Base-by-base conservation (phyloP, 2,329 filamentous ascomycete species). In the Cytospora piceae region DNA sequence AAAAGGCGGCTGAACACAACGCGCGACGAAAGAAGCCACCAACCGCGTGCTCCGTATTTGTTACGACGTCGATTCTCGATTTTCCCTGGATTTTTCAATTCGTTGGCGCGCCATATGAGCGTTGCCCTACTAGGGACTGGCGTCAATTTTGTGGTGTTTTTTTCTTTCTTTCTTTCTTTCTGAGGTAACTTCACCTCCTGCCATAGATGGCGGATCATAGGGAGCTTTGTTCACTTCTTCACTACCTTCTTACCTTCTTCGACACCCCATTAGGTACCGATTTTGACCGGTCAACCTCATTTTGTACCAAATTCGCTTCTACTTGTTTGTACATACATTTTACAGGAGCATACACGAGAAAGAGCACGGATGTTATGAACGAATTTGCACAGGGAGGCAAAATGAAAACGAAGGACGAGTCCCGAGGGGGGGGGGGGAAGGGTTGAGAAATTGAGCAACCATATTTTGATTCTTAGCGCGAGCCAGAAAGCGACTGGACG, bases 251-350 rank as follows among this genome's bases (percentile, higher is more conserved):
- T 27, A n/a, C 34, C 7, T 22, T 49, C 60, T 49, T 58, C 58
- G 17, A 54, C 46, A 31, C 32, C 65, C n/a, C 6, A 22, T 17
- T 51, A 31, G 58, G 20, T 32, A 64, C 17, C 20, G 20, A 22
- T 31, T 63, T 27, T 20, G 52, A 46, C 39, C 56, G 52, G 22
- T 39, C 42, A 24, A 29, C 51, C 55, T 57, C 53, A 61, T 58
- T 46, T 49, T 66, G 61, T 57, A 61, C 24, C 65, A 60, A 57
- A 29, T 67, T 61, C 57, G 24, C 32, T 66, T 60, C 61, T 42
- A 58, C 42, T 60, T 67, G 61, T 67, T 60, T 67, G 61, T 67
- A 67, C 31, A 64, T 67, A 64, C 37, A 58, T 27, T 39, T 54
- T 39, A 34, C 55, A 31, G 61, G 37, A 63, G 60, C 56, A 64